Conservation (phyloP, 2,329 filamentous ascomycete genomes). For the Alternaria ethzedia region DNA sequence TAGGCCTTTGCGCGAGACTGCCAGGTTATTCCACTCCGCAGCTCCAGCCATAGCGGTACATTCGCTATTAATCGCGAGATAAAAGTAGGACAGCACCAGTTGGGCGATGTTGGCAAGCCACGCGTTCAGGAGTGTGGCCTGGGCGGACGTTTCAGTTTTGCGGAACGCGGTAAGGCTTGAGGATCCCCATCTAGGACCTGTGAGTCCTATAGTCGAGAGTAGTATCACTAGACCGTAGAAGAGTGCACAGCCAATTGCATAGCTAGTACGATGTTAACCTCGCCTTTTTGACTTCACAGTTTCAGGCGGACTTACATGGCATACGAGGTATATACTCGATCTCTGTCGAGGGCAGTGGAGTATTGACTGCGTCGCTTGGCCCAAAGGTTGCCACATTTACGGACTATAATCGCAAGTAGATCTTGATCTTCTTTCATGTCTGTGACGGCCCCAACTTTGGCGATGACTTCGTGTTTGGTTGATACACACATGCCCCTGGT, state of each 20-base stretch:
- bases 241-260: background rate
- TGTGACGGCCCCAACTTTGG: background rate
- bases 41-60: background rate
- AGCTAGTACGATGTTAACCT: background rate
- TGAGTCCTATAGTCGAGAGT: background rate
- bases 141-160: background rate
- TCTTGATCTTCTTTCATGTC: background rate
- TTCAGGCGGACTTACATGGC: background rate
- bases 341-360: background rate
- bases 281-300: background rate
- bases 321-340: background rate
- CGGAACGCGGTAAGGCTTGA: background rate
- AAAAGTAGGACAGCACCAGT: background rate
- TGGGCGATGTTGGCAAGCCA: background rate
- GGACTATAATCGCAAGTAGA: background rate
- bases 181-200: background rate
- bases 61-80: background rate
- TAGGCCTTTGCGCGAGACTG: background rate
- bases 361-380: background rate
- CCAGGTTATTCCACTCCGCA: background rate
- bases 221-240: background rate
- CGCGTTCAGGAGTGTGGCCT: background rate
- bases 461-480: background rate
- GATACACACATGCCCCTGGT: background rate
- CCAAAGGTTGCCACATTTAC: background rate